Evolutionary conservation across 441 rosid species (phyloP), one percentile per base, ranked within the genome.

Genomic region (Gossypium schwendimanii): DNA sequence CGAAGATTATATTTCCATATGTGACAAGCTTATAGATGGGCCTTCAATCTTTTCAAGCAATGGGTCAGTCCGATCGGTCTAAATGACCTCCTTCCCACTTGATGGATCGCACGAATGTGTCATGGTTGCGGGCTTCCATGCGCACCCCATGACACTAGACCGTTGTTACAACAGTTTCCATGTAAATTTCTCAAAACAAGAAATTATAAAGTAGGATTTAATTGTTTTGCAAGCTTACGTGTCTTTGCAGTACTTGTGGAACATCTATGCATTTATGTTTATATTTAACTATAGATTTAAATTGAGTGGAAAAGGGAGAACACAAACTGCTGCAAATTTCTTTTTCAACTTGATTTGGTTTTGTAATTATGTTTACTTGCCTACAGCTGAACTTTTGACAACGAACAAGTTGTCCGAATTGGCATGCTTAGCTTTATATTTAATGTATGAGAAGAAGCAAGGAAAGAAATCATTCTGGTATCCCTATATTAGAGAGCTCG

Each of bases 401-500:
- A 90, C 97, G 17, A 91, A 91, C 81, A 94, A 94, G 75, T 75
- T 94, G 76, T 94, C 97, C 0, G 98, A 94, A 77, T 77, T 94
- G 86, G 98, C 97, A 69, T 94, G 97, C 79, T 80, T 94, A 81
- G 96, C 98, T 69, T 78, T 94, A 84, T 90, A 94, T 79, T 83
- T 94, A 74, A 94, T 94, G 98, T 94, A 94, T 77, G 98, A 94
- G 85, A 94, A 94, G 88, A 94, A 94, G 82, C 96, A 91, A 86
- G 98, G 97, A 33, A 89, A 84, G 81, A 85, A 89, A 64, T 94
- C 98, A 23, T 91, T 94, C n/a, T 91, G 98, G 97, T 85, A 90
- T 79, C 96, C 98, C 0, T 94, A 90, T 77, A 91, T 94, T 73
- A 82, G 87, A 83, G 98, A 94, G 84, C 98, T 94, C 70, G 98